A percentile compares a stretch with the other conserved stretches of the same genome.
phyloP scores from a whole-genome alignment of 306 rosid genomes.

The Elaeagnus macrophylla region DNA sequence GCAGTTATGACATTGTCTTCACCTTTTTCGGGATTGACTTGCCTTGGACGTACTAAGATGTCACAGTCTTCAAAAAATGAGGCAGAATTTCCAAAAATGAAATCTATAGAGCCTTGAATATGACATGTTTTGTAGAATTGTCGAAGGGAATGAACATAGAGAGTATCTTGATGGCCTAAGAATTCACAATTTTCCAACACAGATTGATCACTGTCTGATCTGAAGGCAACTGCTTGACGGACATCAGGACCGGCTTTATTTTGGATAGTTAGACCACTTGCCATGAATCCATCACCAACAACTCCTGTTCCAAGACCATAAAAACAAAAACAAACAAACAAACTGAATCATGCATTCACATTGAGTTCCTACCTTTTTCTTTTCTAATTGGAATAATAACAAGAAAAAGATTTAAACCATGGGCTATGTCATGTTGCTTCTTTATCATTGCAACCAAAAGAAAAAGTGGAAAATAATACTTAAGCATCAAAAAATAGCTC shows the following conservation, averaged over 20 bases:
- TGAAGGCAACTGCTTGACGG: conserved; percentile 88
- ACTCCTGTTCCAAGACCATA: conserved; percentile 40
- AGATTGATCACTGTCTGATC: conserved; percentile 72
- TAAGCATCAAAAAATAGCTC: too few species aligned
- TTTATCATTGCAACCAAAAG: too few species aligned
- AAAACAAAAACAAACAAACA: neutral
- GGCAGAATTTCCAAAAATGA: conserved; percentile 85
- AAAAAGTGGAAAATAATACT: too few species aligned
- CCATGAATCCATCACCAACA: conserved; percentile 95
- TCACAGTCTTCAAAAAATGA: conserved; percentile 57
- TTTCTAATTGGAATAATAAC: too few species aligned
- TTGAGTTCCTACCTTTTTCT: too few species aligned
- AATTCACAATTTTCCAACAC: conserved; percentile 62
- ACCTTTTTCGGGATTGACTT: conserved; percentile 46
- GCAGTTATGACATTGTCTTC: conserved; percentile 67
- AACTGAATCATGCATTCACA: neutral
- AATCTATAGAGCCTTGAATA: conserved; percentile 72
- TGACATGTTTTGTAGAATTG: conserved; percentile 74
- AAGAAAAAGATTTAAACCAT: too few species aligned
- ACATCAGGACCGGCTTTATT: conserved; percentile 87
- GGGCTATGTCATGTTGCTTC: too few species aligned
- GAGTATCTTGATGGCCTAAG: conserved; percentile 79
- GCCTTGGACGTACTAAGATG: conserved; percentile 47
- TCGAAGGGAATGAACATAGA: conserved; percentile 74
- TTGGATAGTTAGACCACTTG: conserved; percentile 51